Evolutionary conservation across 2,329 filamentous ascomycete species (phyloP).

Genomic region (Penicillium polonicum): DNA sequence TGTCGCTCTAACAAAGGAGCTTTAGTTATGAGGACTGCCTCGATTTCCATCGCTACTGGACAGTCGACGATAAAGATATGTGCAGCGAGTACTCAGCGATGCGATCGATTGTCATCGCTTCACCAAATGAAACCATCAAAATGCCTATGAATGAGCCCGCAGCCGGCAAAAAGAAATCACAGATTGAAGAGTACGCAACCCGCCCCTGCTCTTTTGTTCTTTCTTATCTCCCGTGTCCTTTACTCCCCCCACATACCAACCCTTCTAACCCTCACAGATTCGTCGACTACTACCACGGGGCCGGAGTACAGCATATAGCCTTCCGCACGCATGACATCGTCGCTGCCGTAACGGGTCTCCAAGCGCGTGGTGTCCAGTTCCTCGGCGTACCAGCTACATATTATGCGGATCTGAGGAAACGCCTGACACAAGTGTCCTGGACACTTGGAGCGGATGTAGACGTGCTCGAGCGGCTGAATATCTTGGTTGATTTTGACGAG

Average conservation of each 20-base stretch:
- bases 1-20: not conserved
- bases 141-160: conserved; percentile 98
- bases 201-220: not conserved
- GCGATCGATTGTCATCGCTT: conserved; percentile 81
- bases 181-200: conserved; percentile 75
- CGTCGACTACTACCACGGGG: conserved; percentile 78
- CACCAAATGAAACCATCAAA: conserved; percentile 78
- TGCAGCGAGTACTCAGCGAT: conserved; percentile 86
- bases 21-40: conserved; percentile 76
- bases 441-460: conserved; percentile 73
- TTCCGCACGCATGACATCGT: conserved; percentile 78
- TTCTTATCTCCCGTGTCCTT: not conserved
- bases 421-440: conserved; percentile 59
- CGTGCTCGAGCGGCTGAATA: conserved; percentile 69
- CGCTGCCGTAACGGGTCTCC: conserved; percentile 66
- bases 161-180: conserved; percentile 75
- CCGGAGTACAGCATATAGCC: conserved; percentile 88
- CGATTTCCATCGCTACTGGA: conserved; percentile 93
- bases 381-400: conserved; percentile 80
- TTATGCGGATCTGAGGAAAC: conserved; percentile 69
- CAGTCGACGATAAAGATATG: conserved; percentile 84
- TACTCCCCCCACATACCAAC: not conserved
- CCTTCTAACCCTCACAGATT: conserved; percentile 25
- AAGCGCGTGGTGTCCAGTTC: conserved; percentile 79
- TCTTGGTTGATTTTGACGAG: conserved; percentile 91